A percentile compares a stretch with the other conserved stretches of the same genome.
Conservation (phyloP, 495 filamentous ascomycete species). For the Neurospora sp. region DNA sequence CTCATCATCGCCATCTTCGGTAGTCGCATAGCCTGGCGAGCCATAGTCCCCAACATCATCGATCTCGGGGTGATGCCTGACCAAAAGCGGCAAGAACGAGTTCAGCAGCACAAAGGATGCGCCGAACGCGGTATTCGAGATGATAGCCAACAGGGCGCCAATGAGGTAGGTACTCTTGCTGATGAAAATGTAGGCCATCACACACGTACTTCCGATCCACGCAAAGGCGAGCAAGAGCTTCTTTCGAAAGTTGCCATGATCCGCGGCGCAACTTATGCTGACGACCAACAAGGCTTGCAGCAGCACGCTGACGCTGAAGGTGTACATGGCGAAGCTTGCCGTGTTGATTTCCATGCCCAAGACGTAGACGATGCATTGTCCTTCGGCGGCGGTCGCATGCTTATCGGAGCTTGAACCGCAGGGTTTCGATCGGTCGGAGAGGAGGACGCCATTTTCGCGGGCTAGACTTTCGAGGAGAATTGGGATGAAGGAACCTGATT, state of each 20-base stretch:
- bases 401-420: conserved; percentile 45
- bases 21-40: not conserved
- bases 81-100: conserved; percentile 71
- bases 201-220: conserved; percentile 65
- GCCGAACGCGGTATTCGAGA: conserved; percentile 84
- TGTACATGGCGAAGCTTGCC: conserved; percentile 97
- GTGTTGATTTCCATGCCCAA: conserved; percentile 85
- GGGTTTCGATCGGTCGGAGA: conserved; percentile 61
- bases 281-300: conserved; percentile 84
- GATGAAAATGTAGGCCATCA: conserved; percentile 83
- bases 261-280: conserved; percentile 90
- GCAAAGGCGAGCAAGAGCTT: conserved; percentile 74
- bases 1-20: conserved; percentile 5
- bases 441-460: conserved; percentile 74
- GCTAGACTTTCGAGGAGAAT: conserved; percentile 91
- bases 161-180: conserved; percentile 64
- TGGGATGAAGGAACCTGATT: conserved; percentile 83
- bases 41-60: conserved; percentile 14
- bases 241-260: conserved; percentile 91
- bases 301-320: conserved; percentile 84
- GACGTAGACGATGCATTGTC: conserved; percentile 75
- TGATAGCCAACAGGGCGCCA: conserved; percentile 70
- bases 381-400: conserved; percentile 22
- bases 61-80: conserved; percentile 61
- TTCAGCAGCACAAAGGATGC: conserved; percentile 80